Base-by-base conservation (phyloP, 495 filamentous ascomycete species). In the Cairneyella variabilis region DNA sequence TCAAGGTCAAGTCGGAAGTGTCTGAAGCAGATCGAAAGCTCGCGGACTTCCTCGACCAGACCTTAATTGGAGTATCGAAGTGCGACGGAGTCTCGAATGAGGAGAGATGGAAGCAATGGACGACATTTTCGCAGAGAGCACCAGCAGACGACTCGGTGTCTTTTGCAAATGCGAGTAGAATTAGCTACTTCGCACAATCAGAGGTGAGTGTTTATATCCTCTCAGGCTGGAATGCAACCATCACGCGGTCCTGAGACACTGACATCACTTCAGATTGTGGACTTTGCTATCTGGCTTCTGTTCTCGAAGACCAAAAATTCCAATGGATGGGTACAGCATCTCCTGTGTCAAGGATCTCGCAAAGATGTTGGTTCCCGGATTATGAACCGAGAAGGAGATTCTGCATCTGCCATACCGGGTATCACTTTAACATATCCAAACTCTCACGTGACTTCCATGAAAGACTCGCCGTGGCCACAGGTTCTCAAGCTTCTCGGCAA, bases 311-410 rank as follows among this genome's bases (percentile, higher is more conserved):
- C 63, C 40, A 54, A 76, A 44, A 67, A 67, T 30, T 44, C 69
- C 1, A 66, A 65, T 32, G 66, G 71, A n/a, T 79, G 74, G 64
- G 83, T 83, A 0, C 75, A 81, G 39, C 89, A 96, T 69, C 59
- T 95, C 4, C 76, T 96, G 10, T 87, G 85, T 55, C 82, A 91
- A 74, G 91, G 90, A 12, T 93, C 83, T 62, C 80, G 68, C 25
- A 64, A 55, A 44, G 56, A 57, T 55, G 51, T 54, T 51, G 54
- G 82, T 55, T 79, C 66, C 52, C 88, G 71, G 11, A 66, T 80
- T 57, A 74, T 76, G 54, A 68, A 27, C 69, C 48, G 53, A 12
- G 43, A 30, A 20, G 55, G 59, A 14, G 50, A 45, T 39, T 27
- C 48, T 26, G 23, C 34, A 9, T 56, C 56, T 6, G 47, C 40